These are phyloP conservation scores for Penicillium griseofulvum DNA, from an alignment of 2,329 filamentous ascomycete species.

Conservation along the genomic window DNA sequence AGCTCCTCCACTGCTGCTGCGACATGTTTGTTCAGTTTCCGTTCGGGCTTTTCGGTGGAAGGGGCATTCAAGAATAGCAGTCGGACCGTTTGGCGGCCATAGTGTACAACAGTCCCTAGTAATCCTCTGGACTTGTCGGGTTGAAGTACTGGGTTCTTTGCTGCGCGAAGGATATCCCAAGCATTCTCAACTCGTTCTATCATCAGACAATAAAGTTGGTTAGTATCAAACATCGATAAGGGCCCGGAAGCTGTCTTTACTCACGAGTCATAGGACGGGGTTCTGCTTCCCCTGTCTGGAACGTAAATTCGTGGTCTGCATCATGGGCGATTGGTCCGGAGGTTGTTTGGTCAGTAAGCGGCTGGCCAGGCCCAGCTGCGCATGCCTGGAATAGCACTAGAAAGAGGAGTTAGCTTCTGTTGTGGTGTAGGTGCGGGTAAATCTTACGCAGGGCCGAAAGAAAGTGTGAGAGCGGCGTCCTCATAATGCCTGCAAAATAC, in stretches of 20 bases:
- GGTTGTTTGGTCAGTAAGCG: slow-evolving; percentile 17
- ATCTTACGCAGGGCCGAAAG: slow-evolving; percentile 38
- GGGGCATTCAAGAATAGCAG: slow-evolving; percentile 65
- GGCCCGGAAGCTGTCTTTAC: slow-evolving; percentile 4
- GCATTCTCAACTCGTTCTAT: slow-evolving; percentile 35
- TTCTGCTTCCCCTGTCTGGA: slow-evolving; percentile 17
- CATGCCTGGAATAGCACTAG: slow-evolving; percentile 34
- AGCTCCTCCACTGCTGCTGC: slow-evolving; percentile 58
- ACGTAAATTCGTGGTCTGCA: slow-evolving; percentile 22
- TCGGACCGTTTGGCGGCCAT: slow-evolving; percentile 61
- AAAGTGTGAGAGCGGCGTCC: slow-evolving; percentile 32
- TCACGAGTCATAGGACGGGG: slow-evolving; percentile 31
- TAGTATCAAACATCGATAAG: slow-evolving; percentile 6
- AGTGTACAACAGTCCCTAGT: slow-evolving; percentile 57
- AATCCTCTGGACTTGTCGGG: slow-evolving; percentile 56
- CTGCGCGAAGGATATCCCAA: slow-evolving; percentile 29
- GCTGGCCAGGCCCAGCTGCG: slow-evolving; percentile 27
- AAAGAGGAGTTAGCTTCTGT: slow-evolving; percentile 22
- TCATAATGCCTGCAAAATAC: slow-evolving; percentile 35
- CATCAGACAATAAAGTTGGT: not conserved
- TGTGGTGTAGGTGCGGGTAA: slow-evolving; percentile 6
- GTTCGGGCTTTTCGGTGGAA: slow-evolving; percentile 44
- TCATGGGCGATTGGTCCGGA: slow-evolving; percentile 19
- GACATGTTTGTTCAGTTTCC: slow-evolving; percentile 44
- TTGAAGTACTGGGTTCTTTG: slow-evolving; percentile 24